Conservation (phyloP, 495 filamentous ascomycete genomes). For the Cladorrhinum samala region DNA sequence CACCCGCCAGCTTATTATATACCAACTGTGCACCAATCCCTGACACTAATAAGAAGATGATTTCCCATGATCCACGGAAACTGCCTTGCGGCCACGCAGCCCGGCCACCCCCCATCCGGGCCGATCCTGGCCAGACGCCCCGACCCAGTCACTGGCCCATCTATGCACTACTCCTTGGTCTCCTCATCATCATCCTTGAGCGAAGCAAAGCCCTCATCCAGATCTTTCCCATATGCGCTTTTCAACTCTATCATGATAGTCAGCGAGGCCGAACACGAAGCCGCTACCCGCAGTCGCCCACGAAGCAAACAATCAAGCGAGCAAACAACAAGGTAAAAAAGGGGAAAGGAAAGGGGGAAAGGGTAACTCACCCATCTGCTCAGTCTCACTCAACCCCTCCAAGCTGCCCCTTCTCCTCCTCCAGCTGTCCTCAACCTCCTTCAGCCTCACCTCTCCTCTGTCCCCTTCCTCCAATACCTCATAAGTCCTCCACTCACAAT, state of each 20-base stretch:
- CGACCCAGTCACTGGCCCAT: too few species aligned
- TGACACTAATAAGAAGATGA: neutral
- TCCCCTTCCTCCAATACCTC: constrained; percentile 46
- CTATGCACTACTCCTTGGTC: neutral
- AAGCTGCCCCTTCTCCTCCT: constrained; percentile 41
- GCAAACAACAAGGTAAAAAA: too few species aligned
- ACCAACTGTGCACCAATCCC: neutral
- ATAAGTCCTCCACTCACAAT: constrained; percentile 77
- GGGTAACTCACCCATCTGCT: constrained; percentile 25
- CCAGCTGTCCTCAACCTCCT: constrained; percentile 55
- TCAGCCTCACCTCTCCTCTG: constrained; percentile 53
- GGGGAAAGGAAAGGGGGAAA: too few species aligned
- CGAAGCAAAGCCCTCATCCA: neutral
- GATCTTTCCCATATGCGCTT: neutral
- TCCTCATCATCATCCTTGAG: neutral
- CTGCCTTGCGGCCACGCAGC: neutral
- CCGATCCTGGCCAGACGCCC: neutral
- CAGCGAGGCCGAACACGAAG: too few species aligned
- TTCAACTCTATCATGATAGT: neutral
- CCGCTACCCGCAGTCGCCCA: too few species aligned
- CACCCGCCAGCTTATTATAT: neutral
- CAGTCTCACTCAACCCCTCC: constrained; percentile 41
- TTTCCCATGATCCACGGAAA: neutral
- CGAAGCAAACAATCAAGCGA: too few species aligned
- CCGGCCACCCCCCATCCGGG: too few species aligned